phyloP scores from a whole-genome alignment of 305 asterid genomes.

The Fraxinus floribunda region DNA sequence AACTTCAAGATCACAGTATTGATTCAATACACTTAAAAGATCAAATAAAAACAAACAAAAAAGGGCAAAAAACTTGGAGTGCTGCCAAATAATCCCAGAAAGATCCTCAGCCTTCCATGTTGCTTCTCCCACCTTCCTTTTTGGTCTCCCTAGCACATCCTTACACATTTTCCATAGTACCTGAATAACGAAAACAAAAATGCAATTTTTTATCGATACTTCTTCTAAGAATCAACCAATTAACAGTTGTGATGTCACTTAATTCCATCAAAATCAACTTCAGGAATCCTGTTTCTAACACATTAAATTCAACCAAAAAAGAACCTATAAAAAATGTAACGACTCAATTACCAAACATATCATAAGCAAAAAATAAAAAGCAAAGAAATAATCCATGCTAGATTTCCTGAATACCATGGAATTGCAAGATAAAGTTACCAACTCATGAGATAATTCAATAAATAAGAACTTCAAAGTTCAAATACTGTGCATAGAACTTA shows the following conservation, averaged over 20 bases:
- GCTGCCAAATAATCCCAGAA: constrained; percentile 94
- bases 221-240: constrained; percentile 10
- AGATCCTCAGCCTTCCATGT: constrained; percentile 79
- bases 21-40: neutral
- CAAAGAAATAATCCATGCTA: neutral
- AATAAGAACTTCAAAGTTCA: neutral
- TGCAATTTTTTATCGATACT: neutral
- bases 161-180: constrained; percentile 65
- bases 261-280: constrained; percentile 2
- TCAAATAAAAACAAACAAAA: constrained; percentile 1
- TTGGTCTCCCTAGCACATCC: constrained; percentile 80
- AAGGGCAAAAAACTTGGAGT: constrained; percentile 31
- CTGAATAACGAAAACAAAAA: constrained; percentile 33
- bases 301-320: neutral
- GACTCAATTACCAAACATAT: neutral
- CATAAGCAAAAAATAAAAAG: neutral
- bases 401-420: neutral
- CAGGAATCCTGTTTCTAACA: neutral
- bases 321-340: neutral
- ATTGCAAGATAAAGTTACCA: constrained; percentile 1
- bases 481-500: neutral
- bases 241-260: neutral
- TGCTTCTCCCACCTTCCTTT: constrained; percentile 86
- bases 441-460: neutral
- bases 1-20: neutral